Base-by-base conservation (phyloP, 208 protist species). In the Novymonas esmeraldas region DNA sequence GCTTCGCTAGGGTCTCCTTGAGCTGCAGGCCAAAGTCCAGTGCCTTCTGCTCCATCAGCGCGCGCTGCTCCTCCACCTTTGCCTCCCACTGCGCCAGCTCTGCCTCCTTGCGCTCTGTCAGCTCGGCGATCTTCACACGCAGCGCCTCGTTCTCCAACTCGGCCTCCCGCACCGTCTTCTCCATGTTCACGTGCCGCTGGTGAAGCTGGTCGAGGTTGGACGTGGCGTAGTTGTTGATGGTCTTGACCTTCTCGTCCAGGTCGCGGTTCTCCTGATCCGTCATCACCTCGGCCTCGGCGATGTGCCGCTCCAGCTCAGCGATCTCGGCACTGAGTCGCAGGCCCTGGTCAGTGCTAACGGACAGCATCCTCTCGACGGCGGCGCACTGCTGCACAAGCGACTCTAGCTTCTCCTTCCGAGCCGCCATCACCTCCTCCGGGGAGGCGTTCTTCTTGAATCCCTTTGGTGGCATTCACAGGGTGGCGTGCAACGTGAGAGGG, bases 21-120 rank as follows among this genome's bases (percentile, higher is more conserved):
- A 98, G 82, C 81, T 93, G 88, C 38, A 96, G 67, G 41, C 91
- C 94, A 64, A 95, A 98, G 38, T 84, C 71, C 0, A 97, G 64
- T 3, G 93, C 94, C 84, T 95, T 97, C 26, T 91, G 63, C 29
- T 98, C 87, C 67, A 98, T 91, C 26, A 96, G 65, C 36, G 80
- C 64, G 67, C 89, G 82, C 52, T 93, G 77, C 46, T 88, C 80
- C 24, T 76, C 76, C 22, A 97, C 93, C 48, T 95, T 82, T 29
- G 84, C 78, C n/a, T 94, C 83, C 77, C 95, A 97, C 46, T 89
- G 63, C 39, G 66, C 73, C 51, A 96, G 64, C 52, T 97, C 85
- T 42, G 83, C 75, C 36, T 84, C 70, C 48, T 93, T 97, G 13
- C 64, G 52, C 42, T 76, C 50, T 26, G 45, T 70, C 26, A 79